Conservation (phyloP, 225 moss, liverwort and hornwort species). For the Anthoceros angustus region DNA sequence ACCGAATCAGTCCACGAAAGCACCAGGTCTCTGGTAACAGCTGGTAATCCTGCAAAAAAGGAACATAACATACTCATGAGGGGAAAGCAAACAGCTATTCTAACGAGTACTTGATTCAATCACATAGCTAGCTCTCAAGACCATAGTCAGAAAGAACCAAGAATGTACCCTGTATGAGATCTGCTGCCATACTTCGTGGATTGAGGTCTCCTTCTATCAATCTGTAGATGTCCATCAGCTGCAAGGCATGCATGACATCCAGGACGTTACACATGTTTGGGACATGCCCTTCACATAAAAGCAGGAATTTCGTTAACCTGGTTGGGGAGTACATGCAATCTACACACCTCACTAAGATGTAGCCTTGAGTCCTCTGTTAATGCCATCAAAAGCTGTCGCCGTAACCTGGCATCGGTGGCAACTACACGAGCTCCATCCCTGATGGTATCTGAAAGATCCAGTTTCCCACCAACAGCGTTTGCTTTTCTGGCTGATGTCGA, state of each 20-base stretch:
- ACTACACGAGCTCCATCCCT: slow-evolving; percentile 90
- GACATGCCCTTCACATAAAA: not conserved
- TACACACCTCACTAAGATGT: slow-evolving; percentile 71
- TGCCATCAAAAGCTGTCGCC: slow-evolving; percentile 80
- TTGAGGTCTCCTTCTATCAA: slow-evolving; percentile 86
- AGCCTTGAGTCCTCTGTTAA: slow-evolving; percentile 85
- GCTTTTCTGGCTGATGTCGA: slow-evolving; percentile 14
- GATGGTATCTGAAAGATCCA: slow-evolving; percentile 89
- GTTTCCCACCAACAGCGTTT: slow-evolving; percentile 46
- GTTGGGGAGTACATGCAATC: not conserved
- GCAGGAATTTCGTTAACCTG: not conserved
- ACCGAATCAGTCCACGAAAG: not conserved
- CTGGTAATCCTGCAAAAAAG: not conserved
- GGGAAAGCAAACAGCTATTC: no score
- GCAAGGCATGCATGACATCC: slow-evolving; percentile 6
- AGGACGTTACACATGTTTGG: not conserved
- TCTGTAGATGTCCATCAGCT: slow-evolving; percentile 84
- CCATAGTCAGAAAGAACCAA: no score
- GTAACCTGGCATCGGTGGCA: slow-evolving; percentile 44
- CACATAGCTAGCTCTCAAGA: no score
- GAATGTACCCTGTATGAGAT: slow-evolving; percentile 57
- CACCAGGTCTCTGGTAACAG: not conserved
- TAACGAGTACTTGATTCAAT: no score
- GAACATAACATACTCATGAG: not conserved
- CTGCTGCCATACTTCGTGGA: slow-evolving; percentile 50